Evolutionary conservation across 768 basidiomycete genomes (phyloP).

Genomic region (Trametes meyenii): DNA sequence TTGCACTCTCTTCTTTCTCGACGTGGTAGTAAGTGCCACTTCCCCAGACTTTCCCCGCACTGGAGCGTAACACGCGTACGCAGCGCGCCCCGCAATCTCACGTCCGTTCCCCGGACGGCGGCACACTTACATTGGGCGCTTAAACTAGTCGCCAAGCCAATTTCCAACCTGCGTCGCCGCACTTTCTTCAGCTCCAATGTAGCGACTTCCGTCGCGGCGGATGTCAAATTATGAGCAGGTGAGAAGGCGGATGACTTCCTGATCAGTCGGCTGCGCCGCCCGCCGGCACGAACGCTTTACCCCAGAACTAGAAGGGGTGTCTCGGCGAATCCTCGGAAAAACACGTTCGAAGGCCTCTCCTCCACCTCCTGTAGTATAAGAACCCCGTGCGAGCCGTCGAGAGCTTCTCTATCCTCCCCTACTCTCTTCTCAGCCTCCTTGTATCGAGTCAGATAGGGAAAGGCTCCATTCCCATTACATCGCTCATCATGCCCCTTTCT

Average conservation of each 20-base stretch:
- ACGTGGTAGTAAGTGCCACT: too few species aligned
- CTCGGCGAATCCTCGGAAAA: constrained; percentile 19
- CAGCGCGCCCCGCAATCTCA: too few species aligned
- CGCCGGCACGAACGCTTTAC: constrained; percentile 14
- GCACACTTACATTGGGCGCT: too few species aligned
- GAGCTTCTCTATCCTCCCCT: neutral
- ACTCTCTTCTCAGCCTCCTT: neutral
- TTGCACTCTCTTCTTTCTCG: neutral
- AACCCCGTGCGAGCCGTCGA: neutral
- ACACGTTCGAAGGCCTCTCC: constrained; percentile 1
- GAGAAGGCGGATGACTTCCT: neutral
- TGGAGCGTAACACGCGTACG: too few species aligned
- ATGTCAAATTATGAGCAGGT: constrained; percentile 1
- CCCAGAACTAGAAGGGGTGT: constrained; percentile 16
- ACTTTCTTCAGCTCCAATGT: neutral
- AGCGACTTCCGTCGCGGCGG: neutral
- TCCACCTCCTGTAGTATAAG: constrained; percentile 1
- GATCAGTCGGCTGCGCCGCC: constrained; percentile 16
- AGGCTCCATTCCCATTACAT: neutral
- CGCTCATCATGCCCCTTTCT: constrained; percentile 57
- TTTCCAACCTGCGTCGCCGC: neutral
- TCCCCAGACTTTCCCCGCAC: neutral
- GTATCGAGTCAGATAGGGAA: too few species aligned
- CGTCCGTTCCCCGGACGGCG: too few species aligned
- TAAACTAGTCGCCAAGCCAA: too few species aligned